Base-by-base conservation (phyloP, 2,329 filamentous ascomycete genomes). In the Colletotrichum liaoningense region DNA sequence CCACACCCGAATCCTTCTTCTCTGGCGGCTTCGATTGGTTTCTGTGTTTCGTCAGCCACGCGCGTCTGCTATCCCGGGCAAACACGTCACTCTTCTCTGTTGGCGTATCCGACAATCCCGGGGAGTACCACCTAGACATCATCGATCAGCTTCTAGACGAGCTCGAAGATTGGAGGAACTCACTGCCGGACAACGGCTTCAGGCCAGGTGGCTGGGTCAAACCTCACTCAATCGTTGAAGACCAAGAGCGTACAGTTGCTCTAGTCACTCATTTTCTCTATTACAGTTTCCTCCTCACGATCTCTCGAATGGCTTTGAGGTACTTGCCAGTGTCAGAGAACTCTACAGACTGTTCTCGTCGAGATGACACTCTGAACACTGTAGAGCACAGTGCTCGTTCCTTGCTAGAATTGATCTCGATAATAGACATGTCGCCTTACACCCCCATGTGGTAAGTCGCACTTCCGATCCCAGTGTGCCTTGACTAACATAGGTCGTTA, bases 61-160 rank as follows among this genome's bases (percentile, higher is more conserved):
- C 75, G 28, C 76, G 83, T 5, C 69, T 84, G 1, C 64, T 80
- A 0, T 83, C 83, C 1, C 77, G 77, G 6, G 79, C 80, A 0
- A 83, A 82, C 64, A 77, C 75, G 2, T 75, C 76, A 3, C 77
- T 84, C 0, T 84, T 84, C 67, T 83, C 82, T 0, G 77, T 82
- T 22, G 80, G 80, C 8, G 78, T 78, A 8, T 75, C 76, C 0
- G 75, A 77, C n/a, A 76, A 78, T 12, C 72, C 79, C 0, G 66
- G 75, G 9, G 67, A 74, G 8, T 76, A 78, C 68, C 79, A 77
- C 60, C 70, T 81, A 3, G 76, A 77, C 8, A 76, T 74, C 1
- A 78, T 81, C 26, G 77, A 79, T 30, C 78, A 79, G 69, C 77
- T 81, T 4, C 60, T 63, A 5, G 64, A 26, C 7, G 80, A 81